Evolutionary conservation across 352 stramenopile genomes (phyloP), one percentile per base, ranked within the genome.

Genomic region (Pythium rhizo-oryzae): DNA sequence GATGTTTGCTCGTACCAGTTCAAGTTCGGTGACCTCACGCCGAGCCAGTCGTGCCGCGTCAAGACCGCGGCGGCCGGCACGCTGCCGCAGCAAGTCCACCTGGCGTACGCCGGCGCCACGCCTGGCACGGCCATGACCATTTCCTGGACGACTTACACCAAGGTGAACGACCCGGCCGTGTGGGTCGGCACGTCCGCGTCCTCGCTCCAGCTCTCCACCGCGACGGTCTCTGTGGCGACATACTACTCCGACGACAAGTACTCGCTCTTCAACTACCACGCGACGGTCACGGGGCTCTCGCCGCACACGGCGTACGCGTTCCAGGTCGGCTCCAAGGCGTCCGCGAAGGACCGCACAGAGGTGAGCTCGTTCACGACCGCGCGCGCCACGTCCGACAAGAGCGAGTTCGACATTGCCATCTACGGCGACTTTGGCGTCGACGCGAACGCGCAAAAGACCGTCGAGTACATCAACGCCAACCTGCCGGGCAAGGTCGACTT

Each of bases 161-260:
- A 68, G 15, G 62, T 81, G 16, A 35, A 65, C 24, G 41, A 70
- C 24, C 62, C 70, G 9, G 51, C 59, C 13, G 75, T 87, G 23
- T 87, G 79, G 79, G 59, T 84, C 44, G 78, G 73, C 8, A 35
- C 39, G 0, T 67, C 37, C 21, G 50, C 67, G 9, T 30, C 44
- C 25, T 59, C 63, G 2, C 35, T 82, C 4, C n/a, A n/a, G 16
- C 39, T 41, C 4, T 58, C 72, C 19, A 58, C 65, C 2, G 39
- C 61, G 8, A 69, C 62, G 1, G 65, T 82, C 35, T 35, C 61
- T 12, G 66, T 70, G 0, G 69, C 71, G 16, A 67, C 71, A 30
- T 69, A 70, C 51, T 82, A 85, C 68, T 75, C 63, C 62, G 74
- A 84, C 44, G 71, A 78, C 43, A 59, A 80, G 6, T 83, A 85